phyloP scores from a whole-genome alignment of 2,329 filamentous ascomycete genomes.

The Epichloe festucae region DNA sequence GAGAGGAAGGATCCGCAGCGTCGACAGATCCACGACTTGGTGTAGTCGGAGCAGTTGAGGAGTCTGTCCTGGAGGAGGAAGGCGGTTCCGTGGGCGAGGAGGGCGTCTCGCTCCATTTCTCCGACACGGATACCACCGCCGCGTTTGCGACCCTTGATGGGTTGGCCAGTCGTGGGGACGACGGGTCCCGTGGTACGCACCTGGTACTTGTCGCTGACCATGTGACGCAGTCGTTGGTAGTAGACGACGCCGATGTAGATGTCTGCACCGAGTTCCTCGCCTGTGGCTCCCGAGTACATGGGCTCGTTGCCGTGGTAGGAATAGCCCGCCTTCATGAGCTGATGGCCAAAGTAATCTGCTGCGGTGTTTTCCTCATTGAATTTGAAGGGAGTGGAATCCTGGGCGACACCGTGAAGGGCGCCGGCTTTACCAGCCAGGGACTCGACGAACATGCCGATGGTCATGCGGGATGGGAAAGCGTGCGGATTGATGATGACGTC shows the following conservation, averaged over 20 bases:
- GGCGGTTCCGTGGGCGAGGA: slow-evolving; percentile 88
- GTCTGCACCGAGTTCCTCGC: slow-evolving; percentile 83
- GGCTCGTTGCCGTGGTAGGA: slow-evolving; percentile 98
- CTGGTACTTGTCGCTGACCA: slow-evolving; percentile 99
- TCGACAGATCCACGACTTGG: slow-evolving; percentile 79
- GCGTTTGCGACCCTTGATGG: slow-evolving; percentile 91
- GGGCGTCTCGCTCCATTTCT: slow-evolving; percentile 95
- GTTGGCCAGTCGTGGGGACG: slow-evolving; percentile 81
- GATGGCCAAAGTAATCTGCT: slow-evolving; percentile 88
- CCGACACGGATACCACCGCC: slow-evolving; percentile 97
- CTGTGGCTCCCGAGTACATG: slow-evolving; percentile 96
- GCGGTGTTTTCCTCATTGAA: slow-evolving; percentile 90
- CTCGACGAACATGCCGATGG: slow-evolving; percentile 98
- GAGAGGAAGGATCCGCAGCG: slow-evolving; percentile 83
- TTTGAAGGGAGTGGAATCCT: slow-evolving; percentile 89
- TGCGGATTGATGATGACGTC: slow-evolving; percentile 99
- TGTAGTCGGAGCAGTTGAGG: slow-evolving; percentile 94
- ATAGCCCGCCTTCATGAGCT: slow-evolving; percentile 88
- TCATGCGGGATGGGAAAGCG: slow-evolving; percentile 99
- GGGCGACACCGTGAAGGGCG: slow-evolving; percentile 85
- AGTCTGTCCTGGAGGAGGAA: slow-evolving; percentile 91
- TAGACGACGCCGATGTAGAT: slow-evolving; percentile 97
- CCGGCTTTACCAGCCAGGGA: slow-evolving; percentile 92
- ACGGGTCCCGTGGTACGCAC: slow-evolving; percentile 92
- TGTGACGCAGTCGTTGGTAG: slow-evolving; percentile 95